Conservation (phyloP, 305 asterid species). For the Fraxinus velutina region DNA sequence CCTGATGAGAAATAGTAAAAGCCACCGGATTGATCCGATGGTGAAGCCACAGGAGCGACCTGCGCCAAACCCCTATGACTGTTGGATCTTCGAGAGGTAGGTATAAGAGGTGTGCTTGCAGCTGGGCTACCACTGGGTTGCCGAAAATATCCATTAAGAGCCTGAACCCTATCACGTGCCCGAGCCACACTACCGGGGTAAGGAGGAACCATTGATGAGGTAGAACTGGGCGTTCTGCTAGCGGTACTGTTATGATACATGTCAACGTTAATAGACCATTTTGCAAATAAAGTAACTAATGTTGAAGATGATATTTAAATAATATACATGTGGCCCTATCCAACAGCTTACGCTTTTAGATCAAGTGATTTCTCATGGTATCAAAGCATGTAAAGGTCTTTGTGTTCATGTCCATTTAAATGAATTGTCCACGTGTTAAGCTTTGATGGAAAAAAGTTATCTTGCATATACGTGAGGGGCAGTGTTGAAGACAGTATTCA, state of each 20-base stretch:
- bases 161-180: conserved; percentile 53
- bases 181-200: conserved; percentile 47
- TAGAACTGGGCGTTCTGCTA: conserved; percentile 62
- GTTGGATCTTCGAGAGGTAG: conserved; percentile 50
- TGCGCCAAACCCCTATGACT: conserved; percentile 48
- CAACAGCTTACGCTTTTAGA: background rate
- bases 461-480: background rate
- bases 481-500: background rate
- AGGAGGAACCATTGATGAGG: conserved; percentile 51
- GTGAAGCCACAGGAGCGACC: conserved; percentile 43
- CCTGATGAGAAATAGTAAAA: conserved; percentile 49
- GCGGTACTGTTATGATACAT: conserved; percentile 41
- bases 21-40: conserved; percentile 53
- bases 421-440: background rate
- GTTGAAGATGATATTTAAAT: background rate
- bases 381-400: background rate
- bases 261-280: background rate
- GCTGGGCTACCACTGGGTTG: conserved; percentile 45
- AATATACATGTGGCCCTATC: background rate
- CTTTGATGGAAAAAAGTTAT: background rate
- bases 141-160: conserved; percentile 58
- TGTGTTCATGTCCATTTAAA: background rate
- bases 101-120: conserved; percentile 35
- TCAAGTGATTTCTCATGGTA: background rate
- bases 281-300: background rate